Percentiles rank a stretch among this genome's conserved stretches.
Conservation (phyloP, 2,329 filamentous ascomycete species). For the Penicillium rolfsii region DNA sequence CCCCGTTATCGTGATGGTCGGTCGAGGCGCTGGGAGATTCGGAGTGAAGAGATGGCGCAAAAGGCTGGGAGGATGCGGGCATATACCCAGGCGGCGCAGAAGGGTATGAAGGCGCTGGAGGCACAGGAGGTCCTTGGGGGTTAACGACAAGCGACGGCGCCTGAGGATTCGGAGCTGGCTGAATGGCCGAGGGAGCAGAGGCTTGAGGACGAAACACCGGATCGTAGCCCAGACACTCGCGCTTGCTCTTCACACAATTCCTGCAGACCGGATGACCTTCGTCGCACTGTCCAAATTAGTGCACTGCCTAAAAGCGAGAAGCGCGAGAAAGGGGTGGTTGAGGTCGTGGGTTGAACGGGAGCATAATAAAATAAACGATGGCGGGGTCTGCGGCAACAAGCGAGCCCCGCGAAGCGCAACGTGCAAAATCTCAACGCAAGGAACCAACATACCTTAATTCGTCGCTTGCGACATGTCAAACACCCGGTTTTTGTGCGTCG, state of each 20-base stretch:
- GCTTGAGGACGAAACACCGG: conserved; percentile 72
- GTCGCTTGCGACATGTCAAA: conserved; percentile 64
- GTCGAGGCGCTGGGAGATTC: conserved; percentile 45
- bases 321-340: conserved; percentile 18
- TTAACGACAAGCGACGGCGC: conserved; percentile 45
- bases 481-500: conserved; percentile 75
- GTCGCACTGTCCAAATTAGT: conserved; percentile 67
- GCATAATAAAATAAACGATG: conserved; percentile 29
- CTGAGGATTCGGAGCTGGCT: conserved; percentile 56
- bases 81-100: conserved; percentile 46
- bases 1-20: conserved; percentile 60
- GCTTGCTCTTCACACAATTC: conserved; percentile 70
- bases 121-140: conserved; percentile 41
- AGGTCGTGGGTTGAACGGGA: conserved; percentile 24
- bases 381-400: conserved; percentile 36
- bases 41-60: conserved; percentile 43
- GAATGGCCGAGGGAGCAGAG: conserved; percentile 68
- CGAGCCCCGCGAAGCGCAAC: conserved; percentile 29
- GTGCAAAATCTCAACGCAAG: conserved; percentile 17
- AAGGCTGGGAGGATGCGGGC: conserved; percentile 44
- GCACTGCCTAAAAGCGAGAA: conserved; percentile 25
- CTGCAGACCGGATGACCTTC: conserved; percentile 88
- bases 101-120: conserved; percentile 37
- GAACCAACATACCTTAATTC: conserved; percentile 68
- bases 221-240: conserved; percentile 69